phyloP scores from a whole-genome alignment of 2,329 filamentous ascomycete genomes.

The Bertia moriformis region DNA sequence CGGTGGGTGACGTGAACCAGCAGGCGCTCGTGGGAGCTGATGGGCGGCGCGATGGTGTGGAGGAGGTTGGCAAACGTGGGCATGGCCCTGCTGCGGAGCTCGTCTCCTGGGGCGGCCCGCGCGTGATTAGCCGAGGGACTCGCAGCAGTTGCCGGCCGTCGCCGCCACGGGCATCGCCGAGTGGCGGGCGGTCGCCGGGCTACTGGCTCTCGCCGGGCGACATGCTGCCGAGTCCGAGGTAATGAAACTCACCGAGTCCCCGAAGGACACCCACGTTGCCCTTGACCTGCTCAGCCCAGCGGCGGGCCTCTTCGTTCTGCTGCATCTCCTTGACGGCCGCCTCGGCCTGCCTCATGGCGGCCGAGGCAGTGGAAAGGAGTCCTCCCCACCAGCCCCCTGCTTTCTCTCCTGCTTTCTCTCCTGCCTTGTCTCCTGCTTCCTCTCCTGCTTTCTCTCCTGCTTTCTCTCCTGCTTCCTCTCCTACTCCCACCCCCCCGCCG shows the following conservation, averaged over 20 bases:
- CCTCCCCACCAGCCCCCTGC: conserved; percentile 88
- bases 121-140: conserved; percentile 1
- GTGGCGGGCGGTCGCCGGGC: no score
- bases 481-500: conserved; percentile 22
- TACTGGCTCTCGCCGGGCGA: not conserved
- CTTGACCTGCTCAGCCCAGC: conserved; percentile 86
- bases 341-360: conserved; percentile 85
- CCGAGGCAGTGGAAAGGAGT: conserved; percentile 66
- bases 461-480: no score
- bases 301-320: conserved; percentile 88
- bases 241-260: conserved; percentile 61
- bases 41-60: conserved; percentile 87
- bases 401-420: no score
- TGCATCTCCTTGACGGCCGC: conserved; percentile 87
- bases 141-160: not conserved
- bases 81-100: conserved; percentile 70
- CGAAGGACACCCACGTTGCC: conserved; percentile 71
- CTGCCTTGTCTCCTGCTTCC: no score
- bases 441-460: no score
- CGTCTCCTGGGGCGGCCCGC: conserved; percentile 52
- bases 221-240: conserved; percentile 1
- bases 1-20: conserved; percentile 97
- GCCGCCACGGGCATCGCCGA: not conserved
- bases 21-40: conserved; percentile 89
- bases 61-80: conserved; percentile 92